Conservation (phyloP, 345 rosid species). For the Gossypium thurberi region DNA sequence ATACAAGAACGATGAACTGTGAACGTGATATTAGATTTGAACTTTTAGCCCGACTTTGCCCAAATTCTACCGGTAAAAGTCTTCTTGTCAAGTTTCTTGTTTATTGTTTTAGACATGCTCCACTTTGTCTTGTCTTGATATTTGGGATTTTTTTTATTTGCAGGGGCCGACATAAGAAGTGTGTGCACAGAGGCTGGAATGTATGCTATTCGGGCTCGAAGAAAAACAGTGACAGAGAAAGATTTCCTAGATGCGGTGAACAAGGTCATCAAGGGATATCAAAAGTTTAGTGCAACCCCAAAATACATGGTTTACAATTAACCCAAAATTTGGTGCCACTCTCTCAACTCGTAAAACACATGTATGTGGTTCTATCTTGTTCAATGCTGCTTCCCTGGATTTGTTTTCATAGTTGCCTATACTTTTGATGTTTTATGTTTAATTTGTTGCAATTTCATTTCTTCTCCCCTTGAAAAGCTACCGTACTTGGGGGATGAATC, state of each 20-base stretch:
- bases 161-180: slow-evolving; percentile 77
- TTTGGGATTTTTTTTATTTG: background rate
- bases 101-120: background rate
- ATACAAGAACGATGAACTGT: slow-evolving; percentile 85
- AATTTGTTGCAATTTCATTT: background rate
- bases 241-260: slow-evolving; percentile 82
- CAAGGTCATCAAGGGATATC: slow-evolving; percentile 70
- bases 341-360: background rate
- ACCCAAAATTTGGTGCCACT: background rate
- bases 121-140: background rate
- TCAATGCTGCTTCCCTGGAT: background rate
- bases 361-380: background rate
- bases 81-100: background rate
- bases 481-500: no score
- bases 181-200: slow-evolving; percentile 83
- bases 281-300: slow-evolving; percentile 70
- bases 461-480: background rate
- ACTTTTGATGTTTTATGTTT: background rate
- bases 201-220: slow-evolving; percentile 66
- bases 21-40: slow-evolving; percentile 89
- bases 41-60: slow-evolving; percentile 87
- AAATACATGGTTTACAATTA: slow-evolving; percentile 73
- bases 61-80: slow-evolving; percentile 73
- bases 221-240: slow-evolving; percentile 70
- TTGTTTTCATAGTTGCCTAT: background rate